A percentile compares a stretch with the other conserved stretches of the same genome.
Conservation (phyloP, 2,329 filamentous ascomycete species). For the Ophiostoma populinum region DNA sequence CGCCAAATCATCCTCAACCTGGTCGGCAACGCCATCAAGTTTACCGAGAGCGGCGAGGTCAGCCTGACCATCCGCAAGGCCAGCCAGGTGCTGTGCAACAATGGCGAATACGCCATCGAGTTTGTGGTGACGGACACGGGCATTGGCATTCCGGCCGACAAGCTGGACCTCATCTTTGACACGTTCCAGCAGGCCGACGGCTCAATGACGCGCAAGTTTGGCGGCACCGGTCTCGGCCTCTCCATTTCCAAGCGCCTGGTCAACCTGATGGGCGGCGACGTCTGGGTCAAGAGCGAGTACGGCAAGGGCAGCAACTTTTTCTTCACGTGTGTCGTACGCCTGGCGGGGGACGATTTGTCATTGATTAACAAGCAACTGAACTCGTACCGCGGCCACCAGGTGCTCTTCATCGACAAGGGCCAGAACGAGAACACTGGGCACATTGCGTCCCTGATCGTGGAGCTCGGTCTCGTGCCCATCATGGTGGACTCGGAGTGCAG, state of each 20-base stretch:
- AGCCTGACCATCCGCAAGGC: slow-evolving; percentile 74
- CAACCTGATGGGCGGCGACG: slow-evolving; percentile 87
- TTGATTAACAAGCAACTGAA: slow-evolving; percentile 68
- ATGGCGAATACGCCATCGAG: slow-evolving; percentile 69
- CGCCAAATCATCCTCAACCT: slow-evolving; percentile 94
- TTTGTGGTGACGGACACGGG: slow-evolving; percentile 93
- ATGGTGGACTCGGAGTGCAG: slow-evolving; percentile 68
- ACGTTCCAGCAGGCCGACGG: slow-evolving; percentile 98
- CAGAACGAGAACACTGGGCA: slow-evolving; percentile 60
- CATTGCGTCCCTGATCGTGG: slow-evolving; percentile 60
- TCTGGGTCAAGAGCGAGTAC: slow-evolving; percentile 89
- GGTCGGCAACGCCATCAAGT: slow-evolving; percentile 97
- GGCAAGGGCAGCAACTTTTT: slow-evolving; percentile 88
- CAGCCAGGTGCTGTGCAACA: slow-evolving; percentile 33
- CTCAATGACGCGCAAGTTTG: slow-evolving; percentile 89
- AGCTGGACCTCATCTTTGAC: slow-evolving; percentile 93
- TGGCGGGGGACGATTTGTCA: slow-evolving; percentile 62
- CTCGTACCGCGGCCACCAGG: slow-evolving; percentile 83
- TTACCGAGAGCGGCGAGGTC: slow-evolving; percentile 92
- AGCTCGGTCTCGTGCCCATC: slow-evolving; percentile 64
- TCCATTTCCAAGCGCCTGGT: slow-evolving; percentile 93
- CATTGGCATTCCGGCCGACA: slow-evolving; percentile 89
- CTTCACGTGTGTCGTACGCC: slow-evolving; percentile 83
- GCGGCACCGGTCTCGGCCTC: slow-evolving; percentile 80
- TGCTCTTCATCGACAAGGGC: slow-evolving; percentile 88